Evolutionary conservation across 2,329 filamentous ascomycete species (phyloP), one percentile per base, ranked within the genome.

Genomic region (Cytospora leucostoma): DNA sequence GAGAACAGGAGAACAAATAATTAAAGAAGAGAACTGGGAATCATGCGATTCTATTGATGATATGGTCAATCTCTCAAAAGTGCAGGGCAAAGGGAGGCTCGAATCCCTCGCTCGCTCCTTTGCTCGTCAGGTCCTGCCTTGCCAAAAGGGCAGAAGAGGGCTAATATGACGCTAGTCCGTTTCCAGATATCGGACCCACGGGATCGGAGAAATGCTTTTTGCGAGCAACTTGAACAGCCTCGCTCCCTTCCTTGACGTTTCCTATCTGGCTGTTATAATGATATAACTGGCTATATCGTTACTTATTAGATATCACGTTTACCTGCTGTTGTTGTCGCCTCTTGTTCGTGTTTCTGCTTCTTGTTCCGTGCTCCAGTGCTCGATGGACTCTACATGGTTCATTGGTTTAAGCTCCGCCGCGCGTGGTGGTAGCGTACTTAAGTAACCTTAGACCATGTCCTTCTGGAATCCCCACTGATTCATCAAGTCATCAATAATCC

Each of bases 191-290:
- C 7, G 64, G 61, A 35, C 19, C 33, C 7, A n/a, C 59, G 2
- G 51, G 59, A 15, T 21, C 59, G 59, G 59, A 61, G 59, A 61
- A 47, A 61, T 61, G 51, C 59, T 61, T 61, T 61, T 61, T 61
- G 59, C 59, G 59, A 55, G 10, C 15, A 19, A 7, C n/a, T 54
- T 19, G 49, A 57, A 12, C 2, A 32, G 34, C 53, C 53, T 38
- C 40, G 35, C 21, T 47, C 33, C n/a, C 19, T 33, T 12, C 19
- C 5, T 19, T 50, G 33, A 12, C n/a, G 19, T 7, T 13, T 34
- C 2, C 11, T 37, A 2, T 40, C 6, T 47, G 21, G 19, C 4
- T 47, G 21, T 4, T 47, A 21, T 12, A n/a, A 12, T 55, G 6
- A 32, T 27, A 27, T 56, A n/a, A 12, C 21, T 44, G n/a, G 10